These are phyloP conservation scores for Phoma sp. DNA, from an alignment of 2,329 filamentous ascomycete species.

Conservation along the genomic window DNA sequence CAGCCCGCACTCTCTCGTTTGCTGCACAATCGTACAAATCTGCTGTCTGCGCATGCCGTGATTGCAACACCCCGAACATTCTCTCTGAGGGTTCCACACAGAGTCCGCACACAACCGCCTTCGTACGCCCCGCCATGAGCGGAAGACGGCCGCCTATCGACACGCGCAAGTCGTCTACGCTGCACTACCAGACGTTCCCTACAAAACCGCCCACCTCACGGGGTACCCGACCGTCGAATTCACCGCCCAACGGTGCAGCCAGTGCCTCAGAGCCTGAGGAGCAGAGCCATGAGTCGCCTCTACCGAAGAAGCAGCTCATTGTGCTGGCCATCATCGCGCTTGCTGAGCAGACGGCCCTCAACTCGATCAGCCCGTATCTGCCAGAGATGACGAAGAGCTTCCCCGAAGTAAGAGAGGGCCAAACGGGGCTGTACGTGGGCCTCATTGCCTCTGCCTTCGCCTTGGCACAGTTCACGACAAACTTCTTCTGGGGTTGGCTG, in stretches of 20 bases:
- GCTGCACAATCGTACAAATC: background rate
- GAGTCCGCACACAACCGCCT: conserved; percentile 1
- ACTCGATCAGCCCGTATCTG: conserved; percentile 94
- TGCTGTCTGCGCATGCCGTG: conserved; percentile 2
- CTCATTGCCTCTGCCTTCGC: conserved; percentile 90
- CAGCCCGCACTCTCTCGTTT: background rate
- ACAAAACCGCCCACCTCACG: conserved; percentile 73
- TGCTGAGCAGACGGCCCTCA: conserved; percentile 93
- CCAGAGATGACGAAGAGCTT: conserved; percentile 90
- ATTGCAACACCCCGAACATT: conserved; percentile 6
- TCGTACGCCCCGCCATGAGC: conserved; percentile 32
- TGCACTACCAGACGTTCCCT: conserved; percentile 83
- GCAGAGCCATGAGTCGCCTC: conserved; percentile 66
- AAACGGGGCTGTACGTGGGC: conserved; percentile 88
- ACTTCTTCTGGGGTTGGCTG: conserved; percentile 88
- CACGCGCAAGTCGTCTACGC: conserved; percentile 58
- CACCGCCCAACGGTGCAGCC: conserved; percentile 33
- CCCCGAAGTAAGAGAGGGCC: conserved; percentile 72
- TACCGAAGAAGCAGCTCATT: conserved; percentile 82
- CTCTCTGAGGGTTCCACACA: conserved; percentile 29
- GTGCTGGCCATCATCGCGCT: conserved; percentile 88
- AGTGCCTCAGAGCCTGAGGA: conserved; percentile 45
- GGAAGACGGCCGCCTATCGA: conserved; percentile 44
- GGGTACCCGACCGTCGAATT: conserved; percentile 56
- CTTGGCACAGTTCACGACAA: conserved; percentile 87